Base-by-base conservation (phyloP, 768 basidiomycete species). In the Naganishia onofrii region DNA sequence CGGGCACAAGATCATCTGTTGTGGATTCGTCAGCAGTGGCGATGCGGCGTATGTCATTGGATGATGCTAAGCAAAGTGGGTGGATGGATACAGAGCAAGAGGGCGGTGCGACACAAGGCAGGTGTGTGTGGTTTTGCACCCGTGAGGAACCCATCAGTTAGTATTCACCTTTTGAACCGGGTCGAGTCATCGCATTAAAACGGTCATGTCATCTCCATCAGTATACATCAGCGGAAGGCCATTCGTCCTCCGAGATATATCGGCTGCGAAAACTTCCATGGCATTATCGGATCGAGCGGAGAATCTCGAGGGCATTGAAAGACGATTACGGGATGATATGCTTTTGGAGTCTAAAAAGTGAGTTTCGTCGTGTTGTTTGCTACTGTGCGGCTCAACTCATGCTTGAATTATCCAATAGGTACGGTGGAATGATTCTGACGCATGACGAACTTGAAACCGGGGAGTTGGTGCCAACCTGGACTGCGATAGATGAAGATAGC, bases 91-190 rank as follows among this genome's bases (percentile, higher is more conserved):
- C 53, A 19, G 42, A 52, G 34, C 51, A 56, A 12, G 69, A 70
- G 8, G 7, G 21, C 3, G 51, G 29, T 15, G n/a, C 53, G 48
- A 23, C 44, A 9, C 21, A 88, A 13, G 87, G 89, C 2, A 89
- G 88, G 75, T 91, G 91, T 3, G 88, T 95, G 32, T 99, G 93
- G 93, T 92, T 98, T 81, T 96, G 90, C 32, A 96, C 95, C 15
- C 86, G 96, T 74, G 96, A 99, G 81, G 96, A 98, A 78, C 93
- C 94, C 4, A 87, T 95, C 65, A 87, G 93, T 92, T 80, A 71
- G 88, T 84, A 26, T 29, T 28, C 38, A 10, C 19, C 15, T 36
- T 34, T 8, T 56, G 6, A 34, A 42, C 34, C 28, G 23, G 19
- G 32, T 13, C 5, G 34, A n/a, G 36, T 15, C 74, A 70, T 75